Conservation (phyloP, 1,284 basidiomycete genomes). For the Sanghuangporus weigelae region DNA sequence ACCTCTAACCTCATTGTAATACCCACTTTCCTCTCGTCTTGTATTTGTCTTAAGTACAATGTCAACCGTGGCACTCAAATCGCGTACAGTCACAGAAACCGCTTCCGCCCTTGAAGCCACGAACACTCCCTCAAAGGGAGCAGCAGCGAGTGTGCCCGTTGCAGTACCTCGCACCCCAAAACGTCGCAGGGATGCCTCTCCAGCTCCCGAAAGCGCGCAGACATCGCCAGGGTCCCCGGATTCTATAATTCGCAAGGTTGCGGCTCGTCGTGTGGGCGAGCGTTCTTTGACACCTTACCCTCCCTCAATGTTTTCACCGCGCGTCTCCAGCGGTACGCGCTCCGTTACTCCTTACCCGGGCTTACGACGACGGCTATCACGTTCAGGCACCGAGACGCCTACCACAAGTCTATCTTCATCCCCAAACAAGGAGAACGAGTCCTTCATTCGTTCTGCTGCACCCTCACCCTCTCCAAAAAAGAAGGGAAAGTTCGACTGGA, state of each 20-base stretch:
- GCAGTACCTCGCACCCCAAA: not conserved
- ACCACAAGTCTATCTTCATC: not conserved
- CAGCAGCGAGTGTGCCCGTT: not conserved
- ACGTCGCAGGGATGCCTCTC: not conserved
- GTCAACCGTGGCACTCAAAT: too few relatives aligned
- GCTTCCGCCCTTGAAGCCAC: not conserved
- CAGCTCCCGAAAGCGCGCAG: not conserved
- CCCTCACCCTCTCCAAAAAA: not conserved
- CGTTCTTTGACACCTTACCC: not conserved
- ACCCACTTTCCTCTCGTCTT: not conserved
- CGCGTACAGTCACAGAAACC: not conserved
- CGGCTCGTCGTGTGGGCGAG: not conserved
- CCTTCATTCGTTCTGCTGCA: not conserved
- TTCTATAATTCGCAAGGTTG: not conserved
- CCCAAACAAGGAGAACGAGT: not conserved
- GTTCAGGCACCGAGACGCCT: not conserved
- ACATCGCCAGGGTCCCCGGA: not conserved
- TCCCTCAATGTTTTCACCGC: not conserved
- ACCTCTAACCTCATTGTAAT: not conserved
- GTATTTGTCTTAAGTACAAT: not conserved
- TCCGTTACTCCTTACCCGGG: not conserved
- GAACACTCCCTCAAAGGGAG: not conserved
- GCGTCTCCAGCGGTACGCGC: not conserved
- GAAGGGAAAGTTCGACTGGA: not conserved
- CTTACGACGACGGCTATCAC: not conserved